These are phyloP conservation scores for Tuber melanosporum DNA, from an alignment of 495 filamentous ascomycete genomes.

Conservation along the genomic window DNA sequence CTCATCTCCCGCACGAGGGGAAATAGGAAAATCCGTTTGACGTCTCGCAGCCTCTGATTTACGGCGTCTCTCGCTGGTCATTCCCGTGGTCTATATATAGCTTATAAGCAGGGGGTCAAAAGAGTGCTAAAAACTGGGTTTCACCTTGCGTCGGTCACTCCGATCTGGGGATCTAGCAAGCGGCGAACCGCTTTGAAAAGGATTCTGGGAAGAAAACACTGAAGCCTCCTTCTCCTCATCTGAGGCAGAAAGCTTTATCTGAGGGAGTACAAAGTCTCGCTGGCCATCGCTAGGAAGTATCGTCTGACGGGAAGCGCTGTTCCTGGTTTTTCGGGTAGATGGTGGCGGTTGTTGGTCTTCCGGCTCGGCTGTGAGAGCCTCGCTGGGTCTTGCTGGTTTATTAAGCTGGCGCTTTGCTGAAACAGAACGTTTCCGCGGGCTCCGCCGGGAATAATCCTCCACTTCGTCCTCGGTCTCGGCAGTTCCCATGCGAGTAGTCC, in stretches of 20 bases:
- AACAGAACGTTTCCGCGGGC: conserved; percentile 42
- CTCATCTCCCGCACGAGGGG: conserved; percentile 17
- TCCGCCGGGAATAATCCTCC: conserved; percentile 44
- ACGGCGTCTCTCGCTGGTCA: conserved; percentile 27
- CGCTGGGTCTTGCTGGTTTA: conserved; percentile 53
- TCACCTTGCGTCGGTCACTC: conserved; percentile 34
- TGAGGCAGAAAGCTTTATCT: conserved; percentile 40
- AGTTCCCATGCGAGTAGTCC: conserved; percentile 55
- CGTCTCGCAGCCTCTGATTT: conserved; percentile 32
- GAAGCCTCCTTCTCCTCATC: conserved; percentile 43
- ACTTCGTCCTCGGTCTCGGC: conserved; percentile 57
- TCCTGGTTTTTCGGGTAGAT: conserved; percentile 50
- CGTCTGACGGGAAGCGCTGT: conserved; percentile 42
- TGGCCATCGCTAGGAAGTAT: conserved; percentile 24
- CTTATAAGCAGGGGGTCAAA: conserved; percentile 9
- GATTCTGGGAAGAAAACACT: conserved; percentile 79
- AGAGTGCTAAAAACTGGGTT: neutral
- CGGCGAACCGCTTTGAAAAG: conserved; percentile 75
- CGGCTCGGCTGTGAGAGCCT: conserved; percentile 49
- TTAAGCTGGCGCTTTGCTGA: conserved; percentile 46
- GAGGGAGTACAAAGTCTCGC: conserved; percentile 7
- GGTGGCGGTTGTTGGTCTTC: conserved; percentile 43
- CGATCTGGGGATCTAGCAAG: conserved; percentile 29
- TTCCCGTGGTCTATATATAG: conserved; percentile 17
- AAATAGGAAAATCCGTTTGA: conserved; percentile 28